Percentiles rank a stretch among this genome's conserved stretches.
These are phyloP conservation scores for Aspergillus aculeatinus DNA, from an alignment of 2,329 filamentous ascomycete species.

Conservation along the genomic window DNA sequence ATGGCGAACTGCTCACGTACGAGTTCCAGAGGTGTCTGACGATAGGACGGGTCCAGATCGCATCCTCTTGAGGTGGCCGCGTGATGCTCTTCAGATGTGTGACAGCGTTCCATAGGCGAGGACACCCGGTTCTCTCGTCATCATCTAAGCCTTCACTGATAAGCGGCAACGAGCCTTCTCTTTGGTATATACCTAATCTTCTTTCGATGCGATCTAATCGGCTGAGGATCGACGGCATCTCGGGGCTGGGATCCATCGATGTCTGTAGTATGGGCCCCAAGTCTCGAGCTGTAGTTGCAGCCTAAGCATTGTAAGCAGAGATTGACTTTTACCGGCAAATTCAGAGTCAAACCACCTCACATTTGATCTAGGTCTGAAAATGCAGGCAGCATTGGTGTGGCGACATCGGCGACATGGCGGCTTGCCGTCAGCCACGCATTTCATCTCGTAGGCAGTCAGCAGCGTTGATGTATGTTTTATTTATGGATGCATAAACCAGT, in stretches of 20 bases:
- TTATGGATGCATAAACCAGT: not conserved
- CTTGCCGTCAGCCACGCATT: conserved; percentile 30
- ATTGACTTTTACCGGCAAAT: not conserved
- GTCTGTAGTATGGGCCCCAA: conserved; percentile 13
- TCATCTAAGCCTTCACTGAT: conserved; percentile 10
- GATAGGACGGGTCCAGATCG: conserved; percentile 24
- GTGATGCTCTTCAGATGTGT: conserved; percentile 25
- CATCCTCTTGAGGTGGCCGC: conserved; percentile 20
- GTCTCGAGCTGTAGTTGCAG: conserved; percentile 24
- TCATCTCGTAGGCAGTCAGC: conserved; percentile 25
- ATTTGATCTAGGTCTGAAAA: conserved; percentile 34
- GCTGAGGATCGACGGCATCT: conserved; percentile 21
- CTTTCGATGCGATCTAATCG: conserved; percentile 28
- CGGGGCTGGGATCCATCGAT: conserved; percentile 6
- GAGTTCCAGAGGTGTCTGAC: conserved; percentile 28
- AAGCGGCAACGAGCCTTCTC: not conserved
- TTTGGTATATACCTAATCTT: conserved; percentile 23
- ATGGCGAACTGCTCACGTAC: conserved; percentile 15
- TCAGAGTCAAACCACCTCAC: conserved; percentile 13
- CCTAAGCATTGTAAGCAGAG: conserved; percentile 17
- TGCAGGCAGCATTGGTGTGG: conserved; percentile 22
- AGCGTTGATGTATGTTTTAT: not conserved
- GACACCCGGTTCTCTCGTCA: conserved; percentile 18
- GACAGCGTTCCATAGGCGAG: conserved; percentile 23
- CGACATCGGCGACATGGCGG: conserved; percentile 32